These are phyloP conservation scores for Rhododendron simsii DNA, from an alignment of 148 eudicot genomes.

Conservation along the genomic window DNA sequence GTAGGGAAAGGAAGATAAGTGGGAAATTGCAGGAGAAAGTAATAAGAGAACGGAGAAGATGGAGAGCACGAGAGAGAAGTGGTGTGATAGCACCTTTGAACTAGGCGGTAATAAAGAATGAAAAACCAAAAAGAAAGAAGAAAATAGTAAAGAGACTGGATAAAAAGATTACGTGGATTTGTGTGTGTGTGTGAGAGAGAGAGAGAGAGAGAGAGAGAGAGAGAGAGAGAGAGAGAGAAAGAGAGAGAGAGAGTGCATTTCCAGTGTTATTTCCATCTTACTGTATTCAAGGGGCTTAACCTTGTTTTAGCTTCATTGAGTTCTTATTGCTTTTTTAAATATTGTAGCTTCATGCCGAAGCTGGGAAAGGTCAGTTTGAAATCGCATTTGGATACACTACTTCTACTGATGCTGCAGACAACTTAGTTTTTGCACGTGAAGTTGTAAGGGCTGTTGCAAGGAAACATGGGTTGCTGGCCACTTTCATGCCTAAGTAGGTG, in stretches of 20 bases:
- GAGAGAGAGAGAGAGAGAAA: neutral
- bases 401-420: slow-evolving; percentile 75
- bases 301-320: neutral
- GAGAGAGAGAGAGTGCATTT: neutral
- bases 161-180: neutral
- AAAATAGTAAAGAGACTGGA: neutral
- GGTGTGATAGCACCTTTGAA: neutral
- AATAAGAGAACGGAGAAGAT: neutral
- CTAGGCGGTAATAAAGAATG: neutral
- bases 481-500: slow-evolving; percentile 92
- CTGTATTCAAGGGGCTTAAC: neutral
- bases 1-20: neutral
- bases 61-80: neutral
- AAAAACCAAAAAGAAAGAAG: neutral
- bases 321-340: slow-evolving; percentile 13
- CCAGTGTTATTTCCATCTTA: neutral
- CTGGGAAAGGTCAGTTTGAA: slow-evolving; percentile 94
- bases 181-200: neutral
- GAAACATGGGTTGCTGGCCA: slow-evolving; percentile 85
- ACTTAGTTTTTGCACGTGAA: slow-evolving; percentile 73
- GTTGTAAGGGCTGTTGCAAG: slow-evolving; percentile 76
- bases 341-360: slow-evolving; percentile 76
- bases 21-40: neutral
- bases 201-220: slow-evolving; percentile 1
- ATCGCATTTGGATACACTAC: slow-evolving; percentile 58